phyloP scores from a whole-genome alignment of 495 filamentous ascomycete species.

The Stereocaulon alpinum region DNA sequence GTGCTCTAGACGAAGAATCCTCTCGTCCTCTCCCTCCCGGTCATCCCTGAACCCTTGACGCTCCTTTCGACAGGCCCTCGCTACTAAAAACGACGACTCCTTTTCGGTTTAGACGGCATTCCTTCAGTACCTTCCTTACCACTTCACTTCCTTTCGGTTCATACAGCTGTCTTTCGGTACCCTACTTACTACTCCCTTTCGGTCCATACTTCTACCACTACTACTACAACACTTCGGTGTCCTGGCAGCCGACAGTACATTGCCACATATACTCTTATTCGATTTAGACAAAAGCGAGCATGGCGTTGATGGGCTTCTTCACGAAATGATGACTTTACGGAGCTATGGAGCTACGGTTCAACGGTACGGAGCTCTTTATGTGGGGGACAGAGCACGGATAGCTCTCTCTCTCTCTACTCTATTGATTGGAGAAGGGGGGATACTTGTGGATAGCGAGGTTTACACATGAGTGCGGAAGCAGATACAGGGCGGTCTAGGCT shows the following conservation, averaged over 20 bases:
- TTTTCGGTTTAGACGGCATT: background rate
- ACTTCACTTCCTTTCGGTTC: background rate
- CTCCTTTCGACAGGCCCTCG: background rate
- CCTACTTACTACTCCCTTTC: background rate
- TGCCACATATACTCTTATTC: background rate
- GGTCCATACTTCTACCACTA: background rate
- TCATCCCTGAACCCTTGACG: conserved; percentile 23
- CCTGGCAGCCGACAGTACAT: background rate
- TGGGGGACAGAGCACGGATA: too few species aligned
- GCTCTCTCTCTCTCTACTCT: too few species aligned
- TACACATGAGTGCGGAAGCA: too few species aligned
- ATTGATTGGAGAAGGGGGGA: too few species aligned
- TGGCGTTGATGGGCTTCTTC: background rate
- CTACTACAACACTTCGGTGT: background rate
- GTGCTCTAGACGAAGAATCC: conserved; percentile 19
- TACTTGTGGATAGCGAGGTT: too few species aligned
- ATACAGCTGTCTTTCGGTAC: background rate
- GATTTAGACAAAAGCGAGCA: conserved; percentile 5
- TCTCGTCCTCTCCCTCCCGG: conserved; percentile 26
- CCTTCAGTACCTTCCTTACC: background rate
- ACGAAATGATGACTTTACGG: conserved; percentile 8
- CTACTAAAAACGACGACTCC: background rate
- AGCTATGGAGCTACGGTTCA: background rate
- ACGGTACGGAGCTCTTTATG: conserved; percentile 3
- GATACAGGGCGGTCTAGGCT: too few species aligned